phyloP scores from a whole-genome alignment of 2,329 filamentous ascomycete genomes.

The Cryphonectria nitschkei region DNA sequence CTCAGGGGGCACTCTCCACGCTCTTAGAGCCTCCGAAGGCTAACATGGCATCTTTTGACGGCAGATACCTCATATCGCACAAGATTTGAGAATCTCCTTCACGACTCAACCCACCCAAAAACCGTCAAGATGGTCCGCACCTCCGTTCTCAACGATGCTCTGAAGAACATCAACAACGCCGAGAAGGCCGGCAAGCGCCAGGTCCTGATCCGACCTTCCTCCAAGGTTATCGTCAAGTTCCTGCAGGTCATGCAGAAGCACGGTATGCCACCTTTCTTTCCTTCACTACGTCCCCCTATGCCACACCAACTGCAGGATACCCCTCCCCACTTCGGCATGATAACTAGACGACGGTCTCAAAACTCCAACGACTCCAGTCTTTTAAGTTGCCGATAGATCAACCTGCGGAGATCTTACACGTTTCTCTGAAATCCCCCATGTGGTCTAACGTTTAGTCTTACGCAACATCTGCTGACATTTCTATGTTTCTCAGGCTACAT shows the following conservation, averaged over 20 bases:
- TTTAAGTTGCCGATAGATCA: slow-evolving; percentile 99
- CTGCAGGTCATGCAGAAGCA: slow-evolving; percentile 99
- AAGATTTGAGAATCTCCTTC: slow-evolving; percentile 80
- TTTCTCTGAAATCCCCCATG: slow-evolving; percentile 75
- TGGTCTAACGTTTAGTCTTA: slow-evolving; percentile 92
- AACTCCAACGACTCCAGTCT: slow-evolving; percentile 85
- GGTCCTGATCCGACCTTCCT: slow-evolving; percentile 95
- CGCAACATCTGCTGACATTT: slow-evolving; percentile 76
- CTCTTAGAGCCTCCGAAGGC: slow-evolving; percentile 64
- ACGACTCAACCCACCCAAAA: slow-evolving; percentile 47
- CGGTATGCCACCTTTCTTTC: slow-evolving; percentile 67
- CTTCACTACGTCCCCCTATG: slow-evolving; percentile 8
- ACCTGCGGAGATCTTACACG: slow-evolving; percentile 93
- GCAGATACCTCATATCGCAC: slow-evolving; percentile 68
- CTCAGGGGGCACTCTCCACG: slow-evolving; percentile 71
- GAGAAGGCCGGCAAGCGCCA: slow-evolving; percentile 99
- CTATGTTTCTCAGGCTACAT: slow-evolving; percentile 76
- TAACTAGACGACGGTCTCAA: slow-evolving; percentile 99
- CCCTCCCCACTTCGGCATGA: slow-evolving; percentile 78
- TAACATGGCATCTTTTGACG: slow-evolving; percentile 52
- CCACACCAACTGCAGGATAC: slow-evolving; percentile 25
- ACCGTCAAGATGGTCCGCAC: slow-evolving; percentile 94
- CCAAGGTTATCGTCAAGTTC: slow-evolving; percentile 99
- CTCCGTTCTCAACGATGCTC: slow-evolving; percentile 98
- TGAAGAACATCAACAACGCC: slow-evolving; percentile 99